phyloP scores from a whole-genome alignment of 208 protist species.

The Crithidia expoeki region DNA sequence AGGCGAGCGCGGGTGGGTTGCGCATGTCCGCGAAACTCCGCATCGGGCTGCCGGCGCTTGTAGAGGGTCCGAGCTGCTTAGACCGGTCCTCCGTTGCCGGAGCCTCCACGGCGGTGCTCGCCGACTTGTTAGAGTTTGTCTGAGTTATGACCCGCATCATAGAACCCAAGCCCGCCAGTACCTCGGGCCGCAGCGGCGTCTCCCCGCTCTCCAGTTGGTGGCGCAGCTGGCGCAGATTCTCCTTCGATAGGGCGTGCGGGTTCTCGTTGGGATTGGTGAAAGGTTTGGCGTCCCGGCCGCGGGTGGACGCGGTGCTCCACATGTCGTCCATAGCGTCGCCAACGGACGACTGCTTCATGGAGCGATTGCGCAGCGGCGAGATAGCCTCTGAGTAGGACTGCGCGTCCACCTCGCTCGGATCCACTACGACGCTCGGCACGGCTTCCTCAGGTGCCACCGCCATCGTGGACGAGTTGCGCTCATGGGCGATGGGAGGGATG shows the following conservation, averaged over 20 bases:
- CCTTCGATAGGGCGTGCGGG: slow-evolving; percentile 46
- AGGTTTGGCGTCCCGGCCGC: slow-evolving; percentile 20
- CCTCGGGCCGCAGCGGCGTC: slow-evolving; percentile 57
- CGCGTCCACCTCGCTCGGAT: slow-evolving; percentile 48
- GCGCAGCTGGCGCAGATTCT: slow-evolving; percentile 57
- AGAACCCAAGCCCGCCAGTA: slow-evolving; percentile 47
- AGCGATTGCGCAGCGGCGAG: slow-evolving; percentile 14
- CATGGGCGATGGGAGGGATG: background rate
- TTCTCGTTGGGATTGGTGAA: slow-evolving; percentile 16
- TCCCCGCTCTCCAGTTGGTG: slow-evolving; percentile 62
- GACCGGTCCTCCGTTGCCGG: slow-evolving; percentile 31
- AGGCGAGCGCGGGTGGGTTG: background rate
- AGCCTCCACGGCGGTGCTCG: slow-evolving; percentile 49
- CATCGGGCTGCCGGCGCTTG: slow-evolving; percentile 14
- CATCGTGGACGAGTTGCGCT: slow-evolving; percentile 9
- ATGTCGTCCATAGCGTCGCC: slow-evolving; percentile 49
- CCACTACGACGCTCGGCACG: slow-evolving; percentile 34
- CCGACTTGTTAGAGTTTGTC: slow-evolving; percentile 32
- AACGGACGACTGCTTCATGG: slow-evolving; percentile 19
- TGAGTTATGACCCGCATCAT: slow-evolving; percentile 42
- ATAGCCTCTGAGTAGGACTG: slow-evolving; percentile 37
- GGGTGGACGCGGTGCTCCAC: slow-evolving; percentile 60
- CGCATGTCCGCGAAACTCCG: slow-evolving; percentile 7
- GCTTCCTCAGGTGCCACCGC: slow-evolving; percentile 15
- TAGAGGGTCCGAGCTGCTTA: slow-evolving; percentile 14